Evolutionary conservation across 345 rosid genomes (phyloP).

Genomic region (Cardiospermum halicacabum): DNA sequence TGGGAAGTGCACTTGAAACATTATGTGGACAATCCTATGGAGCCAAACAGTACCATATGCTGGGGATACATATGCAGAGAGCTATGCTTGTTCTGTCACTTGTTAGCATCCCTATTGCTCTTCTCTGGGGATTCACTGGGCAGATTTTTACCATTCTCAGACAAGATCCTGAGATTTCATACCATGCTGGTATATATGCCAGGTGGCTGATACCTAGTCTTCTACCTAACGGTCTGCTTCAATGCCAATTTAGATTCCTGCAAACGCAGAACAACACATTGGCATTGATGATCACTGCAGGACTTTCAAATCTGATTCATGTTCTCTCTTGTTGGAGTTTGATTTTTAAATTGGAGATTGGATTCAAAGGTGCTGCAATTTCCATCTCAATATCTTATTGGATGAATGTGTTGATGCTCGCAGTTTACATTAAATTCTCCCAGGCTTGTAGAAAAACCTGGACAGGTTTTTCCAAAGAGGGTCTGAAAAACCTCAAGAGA

Average conservation of each 20-base stretch:
- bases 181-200: conserved; percentile 23
- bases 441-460: conserved; percentile 26
- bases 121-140: conserved; percentile 22
- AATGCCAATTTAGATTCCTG: conserved; percentile 32
- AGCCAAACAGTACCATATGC: conserved; percentile 26
- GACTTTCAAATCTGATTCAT: conserved; percentile 23
- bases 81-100: conserved; percentile 29
- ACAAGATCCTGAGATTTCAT: conserved; percentile 22
- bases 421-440: conserved; percentile 27
- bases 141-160: conserved; percentile 19
- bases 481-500: conserved; percentile 12
- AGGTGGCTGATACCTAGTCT: conserved; percentile 29
- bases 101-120: conserved; percentile 24
- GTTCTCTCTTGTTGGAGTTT: conserved; percentile 26
- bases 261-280: conserved; percentile 22
- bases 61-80: conserved; percentile 30
- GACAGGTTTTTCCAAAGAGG: conserved; percentile 31
- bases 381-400: conserved; percentile 29
- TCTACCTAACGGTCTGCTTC: conserved; percentile 29
- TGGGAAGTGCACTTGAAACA: conserved; percentile 37
- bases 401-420: conserved; percentile 29
- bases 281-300: conserved; percentile 24
- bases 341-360: conserved; percentile 19
- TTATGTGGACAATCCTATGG: conserved; percentile 36
- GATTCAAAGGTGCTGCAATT: conserved; percentile 32